Conservation (phyloP, 495 filamentous ascomycete species). For the Podospora appendiculata region DNA sequence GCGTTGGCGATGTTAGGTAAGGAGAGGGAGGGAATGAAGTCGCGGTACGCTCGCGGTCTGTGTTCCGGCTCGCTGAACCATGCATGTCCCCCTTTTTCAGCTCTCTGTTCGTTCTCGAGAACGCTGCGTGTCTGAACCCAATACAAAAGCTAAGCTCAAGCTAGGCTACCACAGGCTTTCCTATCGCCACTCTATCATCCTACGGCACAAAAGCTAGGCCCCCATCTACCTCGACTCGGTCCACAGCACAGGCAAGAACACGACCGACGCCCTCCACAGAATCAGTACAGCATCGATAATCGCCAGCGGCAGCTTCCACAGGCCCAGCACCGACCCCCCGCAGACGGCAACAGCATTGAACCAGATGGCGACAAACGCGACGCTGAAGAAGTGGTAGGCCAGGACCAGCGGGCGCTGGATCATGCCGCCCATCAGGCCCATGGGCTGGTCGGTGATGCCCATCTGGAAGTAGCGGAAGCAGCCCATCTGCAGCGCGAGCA, state of each 20-base stretch:
- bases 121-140: neutral
- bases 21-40: neutral
- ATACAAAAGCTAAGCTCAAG: too few species aligned
- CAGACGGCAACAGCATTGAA: constrained; percentile 49
- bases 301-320: constrained; percentile 53
- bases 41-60: neutral
- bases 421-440: constrained; percentile 76
- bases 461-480: constrained; percentile 90
- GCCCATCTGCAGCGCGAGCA: constrained; percentile 75
- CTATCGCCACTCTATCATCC: neutral
- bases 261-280: constrained; percentile 80
- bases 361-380: constrained; percentile 86
- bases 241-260: constrained; percentile 80
- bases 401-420: constrained; percentile 71
- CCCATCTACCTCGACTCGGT: constrained; percentile 36
- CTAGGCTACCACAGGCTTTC: too few species aligned
- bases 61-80: neutral
- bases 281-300: constrained; percentile 56
- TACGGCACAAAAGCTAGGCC: neutral
- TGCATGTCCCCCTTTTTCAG: neutral
- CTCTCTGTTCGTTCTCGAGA: neutral
- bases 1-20: too few species aligned
- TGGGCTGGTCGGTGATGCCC: constrained; percentile 69
- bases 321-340: constrained; percentile 30
- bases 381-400: constrained; percentile 88